Evolutionary conservation across 192 early-diverging fungal genomes (phyloP).

Genomic region (Coemansia sp.): DNA sequence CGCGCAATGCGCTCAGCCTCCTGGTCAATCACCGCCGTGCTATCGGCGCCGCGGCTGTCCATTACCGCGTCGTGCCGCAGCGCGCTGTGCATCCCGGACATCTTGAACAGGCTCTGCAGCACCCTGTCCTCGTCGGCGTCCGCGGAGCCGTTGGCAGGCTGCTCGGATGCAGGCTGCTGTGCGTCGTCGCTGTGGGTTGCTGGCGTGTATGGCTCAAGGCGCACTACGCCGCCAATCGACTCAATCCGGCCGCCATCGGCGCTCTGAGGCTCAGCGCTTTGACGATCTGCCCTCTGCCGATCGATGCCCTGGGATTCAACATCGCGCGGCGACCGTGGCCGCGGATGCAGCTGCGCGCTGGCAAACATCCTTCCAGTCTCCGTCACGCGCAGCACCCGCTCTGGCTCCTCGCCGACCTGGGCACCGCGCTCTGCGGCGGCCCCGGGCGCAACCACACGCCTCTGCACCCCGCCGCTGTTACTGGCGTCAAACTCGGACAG

Average conservation of each 20-base stretch:
- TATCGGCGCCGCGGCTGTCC: conserved; percentile 57
- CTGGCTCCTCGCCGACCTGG: not conserved
- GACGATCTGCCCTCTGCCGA: too few species aligned
- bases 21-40: conserved; percentile 65
- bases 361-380: conserved; percentile 87
- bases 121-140: conserved; percentile 64
- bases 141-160: not conserved
- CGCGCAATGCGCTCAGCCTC: conserved; percentile 82
- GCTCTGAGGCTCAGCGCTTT: not conserved
- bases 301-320: too few species aligned
- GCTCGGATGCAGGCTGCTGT: not conserved
- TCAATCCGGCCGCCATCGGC: conserved; percentile 5
- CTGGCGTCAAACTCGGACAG: conserved; percentile 51
- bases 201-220: conserved; percentile 25
- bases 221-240: conserved; percentile 25
- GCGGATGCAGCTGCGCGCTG: conserved; percentile 61
- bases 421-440: too few species aligned
- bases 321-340: too few species aligned
- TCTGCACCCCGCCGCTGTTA: not conserved
- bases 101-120: conserved; percentile 75
- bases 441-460: not conserved
- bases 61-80: conserved; percentile 91
- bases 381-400: conserved; percentile 56
- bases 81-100: conserved; percentile 83
- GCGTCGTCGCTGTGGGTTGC: conserved; percentile 4